Conservation (phyloP, 192 early-diverging fungal genomes). For the Piromyces finnis region DNA sequence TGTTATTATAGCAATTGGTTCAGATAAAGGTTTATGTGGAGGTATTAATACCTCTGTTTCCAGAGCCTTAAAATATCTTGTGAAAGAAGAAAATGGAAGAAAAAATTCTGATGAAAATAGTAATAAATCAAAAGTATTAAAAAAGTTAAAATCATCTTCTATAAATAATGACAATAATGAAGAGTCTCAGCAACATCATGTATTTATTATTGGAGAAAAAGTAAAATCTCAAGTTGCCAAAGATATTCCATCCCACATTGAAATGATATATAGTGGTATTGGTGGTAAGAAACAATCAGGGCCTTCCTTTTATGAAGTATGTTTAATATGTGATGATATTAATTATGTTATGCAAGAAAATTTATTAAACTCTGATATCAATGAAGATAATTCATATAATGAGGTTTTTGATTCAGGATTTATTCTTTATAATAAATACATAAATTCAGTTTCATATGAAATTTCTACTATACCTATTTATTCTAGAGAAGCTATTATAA, state of each 20-base stretch:
- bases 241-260: background rate
- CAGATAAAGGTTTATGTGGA: slow-evolving; percentile 96
- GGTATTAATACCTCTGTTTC: slow-evolving; percentile 92
- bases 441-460: background rate
- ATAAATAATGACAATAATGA: background rate
- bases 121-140: background rate
- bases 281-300: background rate
- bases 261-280: background rate
- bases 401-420: background rate
- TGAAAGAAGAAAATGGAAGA: background rate
- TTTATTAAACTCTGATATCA: background rate
- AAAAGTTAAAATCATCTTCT: background rate
- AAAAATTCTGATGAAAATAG: background rate
- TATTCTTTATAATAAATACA: background rate
- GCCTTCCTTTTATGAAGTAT: background rate
- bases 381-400: background rate
- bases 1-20: slow-evolving; percentile 69
- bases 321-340: background rate
- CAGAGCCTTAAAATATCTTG: slow-evolving; percentile 34
- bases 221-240: background rate
- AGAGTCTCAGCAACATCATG: background rate
- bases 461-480: background rate
- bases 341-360: background rate
- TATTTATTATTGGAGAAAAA: background rate
- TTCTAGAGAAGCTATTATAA: background rate